Percentiles rank a stretch among this genome's conserved stretches.
Evolutionary conservation across 495 filamentous ascomycete species (phyloP).

Genomic region (Neurospora sp.): DNA sequence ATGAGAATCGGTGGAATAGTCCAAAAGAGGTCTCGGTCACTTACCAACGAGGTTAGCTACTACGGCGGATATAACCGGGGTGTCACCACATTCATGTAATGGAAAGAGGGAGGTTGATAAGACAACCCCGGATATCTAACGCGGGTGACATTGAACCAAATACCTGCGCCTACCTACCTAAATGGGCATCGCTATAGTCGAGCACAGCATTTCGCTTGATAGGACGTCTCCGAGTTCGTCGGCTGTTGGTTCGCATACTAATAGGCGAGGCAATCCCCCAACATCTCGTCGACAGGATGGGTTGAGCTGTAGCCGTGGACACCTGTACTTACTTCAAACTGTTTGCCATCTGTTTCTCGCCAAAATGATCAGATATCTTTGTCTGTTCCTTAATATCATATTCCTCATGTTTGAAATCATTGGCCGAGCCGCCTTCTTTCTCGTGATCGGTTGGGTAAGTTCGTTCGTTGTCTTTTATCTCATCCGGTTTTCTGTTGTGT

Average conservation of each 20-base stretch:
- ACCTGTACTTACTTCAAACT: not conserved
- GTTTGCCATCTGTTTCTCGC: not conserved
- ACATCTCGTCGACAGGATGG: not conserved
- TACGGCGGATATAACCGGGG: not conserved
- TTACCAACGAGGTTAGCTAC: not conserved
- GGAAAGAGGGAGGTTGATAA: not conserved
- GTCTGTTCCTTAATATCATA: not conserved
- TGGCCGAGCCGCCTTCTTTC: not conserved
- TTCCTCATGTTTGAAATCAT: not conserved
- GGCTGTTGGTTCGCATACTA: not conserved
- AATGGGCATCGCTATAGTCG: not conserved
- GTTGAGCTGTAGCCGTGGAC: not conserved
- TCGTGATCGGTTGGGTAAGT: not conserved
- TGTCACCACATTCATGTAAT: not conserved
- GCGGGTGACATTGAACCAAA: not conserved
- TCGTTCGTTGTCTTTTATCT: not conserved
- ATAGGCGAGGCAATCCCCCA: not conserved
- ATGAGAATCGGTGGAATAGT: not conserved
- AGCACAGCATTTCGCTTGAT: not conserved
- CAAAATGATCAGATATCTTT: not conserved
- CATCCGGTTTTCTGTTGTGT: not conserved
- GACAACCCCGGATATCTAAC: not conserved
- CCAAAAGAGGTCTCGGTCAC: not conserved
- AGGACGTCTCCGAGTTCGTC: not conserved
- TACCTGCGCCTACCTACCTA: not conserved